Evolutionary conservation across 805 yeast genomes (phyloP).

Genomic region (Zygoascus biomembranicola): DNA sequence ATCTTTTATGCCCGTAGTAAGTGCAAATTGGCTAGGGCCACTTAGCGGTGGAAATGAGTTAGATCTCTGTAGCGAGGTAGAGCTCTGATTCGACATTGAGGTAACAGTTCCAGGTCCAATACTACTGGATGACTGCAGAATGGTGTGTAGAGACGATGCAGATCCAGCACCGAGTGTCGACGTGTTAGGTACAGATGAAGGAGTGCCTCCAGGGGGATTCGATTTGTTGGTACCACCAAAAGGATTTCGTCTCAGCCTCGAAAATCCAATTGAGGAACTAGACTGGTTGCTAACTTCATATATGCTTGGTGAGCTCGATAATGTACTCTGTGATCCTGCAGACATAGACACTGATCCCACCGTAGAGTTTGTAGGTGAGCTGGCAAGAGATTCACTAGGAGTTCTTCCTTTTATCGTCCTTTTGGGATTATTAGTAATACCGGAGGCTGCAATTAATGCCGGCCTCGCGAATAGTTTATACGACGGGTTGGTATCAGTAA

Average conservation of each 20-base stretch:
- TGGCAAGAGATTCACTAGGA: not conserved
- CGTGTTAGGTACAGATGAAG: not conserved
- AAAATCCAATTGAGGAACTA: not conserved
- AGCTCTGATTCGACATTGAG: not conserved
- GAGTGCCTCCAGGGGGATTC: not conserved
- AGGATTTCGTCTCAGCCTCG: not conserved
- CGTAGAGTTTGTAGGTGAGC: not conserved
- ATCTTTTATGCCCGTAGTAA: slow-evolving; percentile 40
- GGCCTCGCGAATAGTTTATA: slow-evolving; percentile 50
- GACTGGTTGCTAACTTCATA: not conserved
- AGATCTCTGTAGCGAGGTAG: slow-evolving; percentile 21
- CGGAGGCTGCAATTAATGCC: slow-evolving; percentile 48
- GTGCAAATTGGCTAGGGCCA: slow-evolving; percentile 8
- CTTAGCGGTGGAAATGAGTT: slow-evolving; percentile 29
- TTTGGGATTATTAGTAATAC: slow-evolving; percentile 18
- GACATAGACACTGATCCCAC: not conserved
- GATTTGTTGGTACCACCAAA: not conserved
- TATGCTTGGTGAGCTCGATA: not conserved
- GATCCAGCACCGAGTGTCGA: not conserved
- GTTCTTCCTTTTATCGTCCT: slow-evolving; percentile 2
- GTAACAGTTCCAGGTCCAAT: not conserved
- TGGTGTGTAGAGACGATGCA: not conserved
- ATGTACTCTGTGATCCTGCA: not conserved
- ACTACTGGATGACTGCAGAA: not conserved
- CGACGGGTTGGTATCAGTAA: slow-evolving; percentile 47